Evolutionary conservation across 2,329 filamentous ascomycete genomes (phyloP).

Genomic region (Ophiocordyceps camponoti-saundersi): DNA sequence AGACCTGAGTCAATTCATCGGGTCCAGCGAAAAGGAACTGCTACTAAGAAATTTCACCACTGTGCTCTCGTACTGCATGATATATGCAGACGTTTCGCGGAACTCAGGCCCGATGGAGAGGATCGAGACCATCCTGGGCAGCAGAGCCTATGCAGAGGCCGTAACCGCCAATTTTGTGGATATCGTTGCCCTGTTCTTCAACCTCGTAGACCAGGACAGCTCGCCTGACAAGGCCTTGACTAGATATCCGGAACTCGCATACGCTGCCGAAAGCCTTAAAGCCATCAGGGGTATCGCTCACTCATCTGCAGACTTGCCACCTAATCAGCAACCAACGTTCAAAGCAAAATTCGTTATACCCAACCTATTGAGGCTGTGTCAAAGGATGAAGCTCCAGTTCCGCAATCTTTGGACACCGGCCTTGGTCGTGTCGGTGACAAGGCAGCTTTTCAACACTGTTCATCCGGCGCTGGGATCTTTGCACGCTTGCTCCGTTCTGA

Average conservation of each 20-base stretch:
- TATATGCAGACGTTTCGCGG: constrained; percentile 26
- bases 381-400: constrained; percentile 48
- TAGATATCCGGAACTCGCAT: constrained; percentile 37
- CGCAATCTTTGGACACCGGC: constrained; percentile 58
- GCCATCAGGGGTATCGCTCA: constrained; percentile 54
- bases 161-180: constrained; percentile 57
- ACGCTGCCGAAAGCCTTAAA: constrained; percentile 46
- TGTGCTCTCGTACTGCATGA: constrained; percentile 67
- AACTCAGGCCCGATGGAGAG: constrained; percentile 43
- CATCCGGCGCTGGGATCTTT: constrained; percentile 72
- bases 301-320: constrained; percentile 48
- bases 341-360: constrained; percentile 58
- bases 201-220: constrained; percentile 62
- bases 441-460: constrained; percentile 65
- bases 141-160: constrained; percentile 42
- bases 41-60: constrained; percentile 57
- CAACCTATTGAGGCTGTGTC: constrained; percentile 64
- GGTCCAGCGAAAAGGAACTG: constrained; percentile 35
- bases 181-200: constrained; percentile 61
- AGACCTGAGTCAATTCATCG: constrained; percentile 41
- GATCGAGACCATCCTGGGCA: constrained; percentile 53
- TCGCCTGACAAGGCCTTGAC: constrained; percentile 50
- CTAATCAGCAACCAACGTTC: constrained; percentile 78
- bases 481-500: constrained; percentile 71
- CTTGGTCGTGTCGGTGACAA: constrained; percentile 55